Conservation (phyloP, 2,329 filamentous ascomycete species). For the Drechslerella coelobrocha region DNA sequence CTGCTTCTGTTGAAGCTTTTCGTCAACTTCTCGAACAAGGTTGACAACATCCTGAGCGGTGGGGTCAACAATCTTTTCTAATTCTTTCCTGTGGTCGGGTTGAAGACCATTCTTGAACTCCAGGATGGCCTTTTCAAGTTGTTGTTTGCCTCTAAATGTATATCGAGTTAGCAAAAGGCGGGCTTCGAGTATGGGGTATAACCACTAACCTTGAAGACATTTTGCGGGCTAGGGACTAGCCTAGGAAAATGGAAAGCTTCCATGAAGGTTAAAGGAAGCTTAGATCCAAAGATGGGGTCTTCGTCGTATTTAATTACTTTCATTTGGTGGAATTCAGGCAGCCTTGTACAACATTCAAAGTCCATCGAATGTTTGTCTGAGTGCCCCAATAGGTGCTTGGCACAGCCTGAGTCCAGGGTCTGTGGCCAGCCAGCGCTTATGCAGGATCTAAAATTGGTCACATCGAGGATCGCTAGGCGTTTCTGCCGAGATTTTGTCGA, state of each 20-base stretch:
- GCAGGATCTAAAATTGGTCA: neutral
- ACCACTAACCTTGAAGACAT: constrained; percentile 23
- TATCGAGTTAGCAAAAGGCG: neutral
- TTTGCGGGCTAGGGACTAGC: neutral
- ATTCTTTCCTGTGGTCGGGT: constrained; percentile 11
- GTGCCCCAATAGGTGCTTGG: constrained; percentile 27
- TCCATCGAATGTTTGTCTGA: no score
- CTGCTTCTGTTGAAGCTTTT: constrained; percentile 21
- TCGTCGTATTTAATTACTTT: neutral
- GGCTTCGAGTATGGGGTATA: neutral
- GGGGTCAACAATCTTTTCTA: constrained; percentile 16
- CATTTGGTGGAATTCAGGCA: no score
- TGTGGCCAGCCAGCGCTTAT: constrained; percentile 11
- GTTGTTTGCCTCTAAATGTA: constrained; percentile 18
- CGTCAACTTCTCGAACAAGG: constrained; percentile 28
- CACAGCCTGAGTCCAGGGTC: constrained; percentile 14
- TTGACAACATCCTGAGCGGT: constrained; percentile 30
- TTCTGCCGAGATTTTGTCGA: no score
- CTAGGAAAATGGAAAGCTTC: neutral
- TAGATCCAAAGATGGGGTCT: neutral
- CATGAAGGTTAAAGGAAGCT: neutral
- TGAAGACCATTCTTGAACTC: constrained; percentile 31
- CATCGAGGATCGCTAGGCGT: no score
- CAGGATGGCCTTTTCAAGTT: constrained; percentile 15
- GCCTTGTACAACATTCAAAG: neutral